Evolutionary conservation across 1,284 basidiomycete genomes (phyloP).

Genomic region (Fomitopsis betulina): DNA sequence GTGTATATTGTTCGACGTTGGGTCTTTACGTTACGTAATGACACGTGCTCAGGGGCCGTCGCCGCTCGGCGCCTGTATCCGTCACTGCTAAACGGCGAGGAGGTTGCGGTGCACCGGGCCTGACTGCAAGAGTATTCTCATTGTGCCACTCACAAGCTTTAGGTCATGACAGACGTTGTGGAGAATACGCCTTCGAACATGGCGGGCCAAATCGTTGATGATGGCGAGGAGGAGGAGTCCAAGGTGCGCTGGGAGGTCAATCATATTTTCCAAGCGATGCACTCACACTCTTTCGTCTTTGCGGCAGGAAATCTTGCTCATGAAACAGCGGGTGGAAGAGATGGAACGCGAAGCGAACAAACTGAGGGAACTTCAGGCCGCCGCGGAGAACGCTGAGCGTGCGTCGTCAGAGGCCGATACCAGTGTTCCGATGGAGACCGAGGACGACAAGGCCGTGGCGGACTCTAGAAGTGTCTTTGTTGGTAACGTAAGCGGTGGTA

Average conservation of each 20-base stretch:
- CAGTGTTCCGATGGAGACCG: constrained; percentile 59
- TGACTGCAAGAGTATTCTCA: background rate
- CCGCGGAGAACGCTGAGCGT: constrained; percentile 61
- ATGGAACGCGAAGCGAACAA: constrained; percentile 92
- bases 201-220: constrained; percentile 27
- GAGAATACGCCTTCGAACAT: constrained; percentile 23
- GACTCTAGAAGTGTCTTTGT: constrained; percentile 93
- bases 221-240: constrained; percentile 35
- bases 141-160: constrained; percentile 1
- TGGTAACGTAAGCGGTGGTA: constrained; percentile 76
- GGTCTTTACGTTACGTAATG: background rate
- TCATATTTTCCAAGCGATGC: background rate
- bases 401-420: constrained; percentile 36
- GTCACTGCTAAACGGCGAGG: background rate
- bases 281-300: background rate
- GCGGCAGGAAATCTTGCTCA: constrained; percentile 73
- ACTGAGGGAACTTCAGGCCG: constrained; percentile 86
- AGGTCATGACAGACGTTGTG: constrained; percentile 30
- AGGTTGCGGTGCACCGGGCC: background rate
- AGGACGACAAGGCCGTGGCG: constrained; percentile 73
- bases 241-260: constrained; percentile 25
- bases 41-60: background rate
- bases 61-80: background rate
- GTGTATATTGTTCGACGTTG: too few species aligned
- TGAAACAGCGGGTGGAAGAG: constrained; percentile 92